A percentile compares a stretch with the other conserved stretches of the same genome.
These are phyloP conservation scores for Boletales sp. DNA, from an alignment of 768 basidiomycete species.

Conservation along the genomic window DNA sequence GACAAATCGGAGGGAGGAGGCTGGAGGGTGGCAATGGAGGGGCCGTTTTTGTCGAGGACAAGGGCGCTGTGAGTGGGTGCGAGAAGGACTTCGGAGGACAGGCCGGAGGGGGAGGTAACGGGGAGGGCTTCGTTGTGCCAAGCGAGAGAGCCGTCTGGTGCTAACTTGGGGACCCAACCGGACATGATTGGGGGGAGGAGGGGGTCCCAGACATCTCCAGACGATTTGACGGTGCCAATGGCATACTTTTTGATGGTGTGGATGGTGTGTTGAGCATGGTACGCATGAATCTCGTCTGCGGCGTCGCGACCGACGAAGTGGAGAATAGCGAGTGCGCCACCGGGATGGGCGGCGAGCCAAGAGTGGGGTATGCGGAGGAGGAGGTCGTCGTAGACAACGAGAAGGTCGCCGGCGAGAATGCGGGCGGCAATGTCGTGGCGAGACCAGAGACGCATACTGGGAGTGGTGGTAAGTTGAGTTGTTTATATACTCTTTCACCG, in stretches of 20 bases:
- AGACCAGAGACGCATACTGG: conserved; percentile 37
- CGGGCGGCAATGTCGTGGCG: conserved; percentile 60
- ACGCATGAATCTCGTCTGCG: conserved; percentile 91
- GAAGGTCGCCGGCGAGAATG: conserved; percentile 70
- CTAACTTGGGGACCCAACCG: conserved; percentile 70
- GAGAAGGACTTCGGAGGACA: conserved; percentile 60
- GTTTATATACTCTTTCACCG: conserved; percentile 14
- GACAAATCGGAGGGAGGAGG: conserved; percentile 55
- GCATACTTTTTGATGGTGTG: conserved; percentile 45
- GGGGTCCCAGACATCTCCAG: conserved; percentile 61
- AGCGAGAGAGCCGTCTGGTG: conserved; percentile 37
- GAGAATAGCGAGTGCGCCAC: conserved; percentile 82
- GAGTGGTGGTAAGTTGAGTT: background rate
- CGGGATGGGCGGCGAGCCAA: conserved; percentile 90
- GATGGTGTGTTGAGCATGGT: conserved; percentile 55
- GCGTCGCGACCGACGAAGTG: conserved; percentile 97
- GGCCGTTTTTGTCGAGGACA: conserved; percentile 33
- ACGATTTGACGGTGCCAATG: conserved; percentile 62
- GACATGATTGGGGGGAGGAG: conserved; percentile 82
- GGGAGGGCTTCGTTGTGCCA: conserved; percentile 67
- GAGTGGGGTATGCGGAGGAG: conserved; percentile 62
- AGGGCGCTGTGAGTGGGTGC: conserved; percentile 39
- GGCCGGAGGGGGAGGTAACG: conserved; percentile 30
- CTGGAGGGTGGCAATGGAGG: conserved; percentile 42
- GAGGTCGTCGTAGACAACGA: conserved; percentile 68